Evolutionary conservation across 257 asterid genomes (phyloP).

Genomic region (Cordia subcordata): DNA sequence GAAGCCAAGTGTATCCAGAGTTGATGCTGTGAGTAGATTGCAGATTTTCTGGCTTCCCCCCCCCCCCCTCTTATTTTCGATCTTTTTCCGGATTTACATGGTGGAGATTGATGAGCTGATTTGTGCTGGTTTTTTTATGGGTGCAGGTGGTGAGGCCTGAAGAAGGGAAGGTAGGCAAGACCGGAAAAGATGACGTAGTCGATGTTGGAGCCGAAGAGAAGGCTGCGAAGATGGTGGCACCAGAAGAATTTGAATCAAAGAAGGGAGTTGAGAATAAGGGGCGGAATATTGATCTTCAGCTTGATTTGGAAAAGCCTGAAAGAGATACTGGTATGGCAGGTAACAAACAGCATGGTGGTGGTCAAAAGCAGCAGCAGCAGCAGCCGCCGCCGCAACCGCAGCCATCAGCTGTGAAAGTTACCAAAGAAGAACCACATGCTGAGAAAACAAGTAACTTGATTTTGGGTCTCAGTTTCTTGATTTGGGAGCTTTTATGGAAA

Average conservation of each 20-base stretch:
- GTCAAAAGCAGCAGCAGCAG: conserved; percentile 34
- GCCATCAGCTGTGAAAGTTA: conserved; percentile 21
- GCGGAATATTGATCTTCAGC: conserved; percentile 49
- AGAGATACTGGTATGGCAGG: conserved; percentile 33
- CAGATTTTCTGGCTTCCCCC: not conserved
- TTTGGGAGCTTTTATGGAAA: not conserved
- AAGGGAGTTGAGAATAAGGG: conserved; percentile 38
- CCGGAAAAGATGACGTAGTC: conserved; percentile 21
- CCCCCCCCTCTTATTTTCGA: not conserved
- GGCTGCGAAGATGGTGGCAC: conserved; percentile 23
- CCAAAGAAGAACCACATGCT: conserved; percentile 43
- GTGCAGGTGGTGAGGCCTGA: conserved; percentile 44
- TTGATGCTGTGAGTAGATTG: conserved; percentile 37
- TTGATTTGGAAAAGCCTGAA: conserved; percentile 62
- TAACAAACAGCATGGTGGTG: conserved; percentile 21
- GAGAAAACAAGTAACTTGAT: conserved; percentile 56
- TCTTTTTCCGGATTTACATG: too few relatives aligned
- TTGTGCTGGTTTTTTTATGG: not conserved
- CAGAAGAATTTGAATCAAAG: conserved; percentile 32
- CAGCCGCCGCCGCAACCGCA: conserved; percentile 23
- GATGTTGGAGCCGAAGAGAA: conserved; percentile 35
- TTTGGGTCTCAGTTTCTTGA: not conserved
- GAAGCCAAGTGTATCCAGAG: conserved; percentile 35
- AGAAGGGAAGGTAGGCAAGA: conserved; percentile 29
- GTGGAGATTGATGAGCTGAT: conserved; percentile 3